Percentiles rank a stretch among this genome's conserved stretches.
These are phyloP conservation scores for Hordeum vulgare DNA, from an alignment of 176 grass and related monocot species.

Conservation along the genomic window MorexV3_pseudomolecules_assembly NC_058520.1:149952146-149952645, in stretches of 20 bases:
- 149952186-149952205: slow-evolving; percentile 17
- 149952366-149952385: background rate
- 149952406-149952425: background rate
- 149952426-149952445: background rate
- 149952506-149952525: background rate
- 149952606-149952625: background rate
- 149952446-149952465: slow-evolving; percentile 42
- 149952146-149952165: slow-evolving; percentile 41
- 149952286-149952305: background rate
- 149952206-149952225: background rate
- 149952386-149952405: background rate
- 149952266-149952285: background rate
- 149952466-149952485: slow-evolving; percentile 52
- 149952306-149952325: slow-evolving; percentile 13
- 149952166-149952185: slow-evolving; percentile 40
- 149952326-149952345: slow-evolving; percentile 1
- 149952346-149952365: background rate
- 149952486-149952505: background rate
- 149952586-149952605: slow-evolving; percentile 23
- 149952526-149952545: too few relatives aligned
- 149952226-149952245: background rate
- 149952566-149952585: too few relatives aligned
- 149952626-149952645: slow-evolving; percentile 8
- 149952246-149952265: background rate
- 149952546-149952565: background rate